A percentile compares a stretch with the other conserved stretches of the same genome.
These are phyloP conservation scores for Tuber microsphaerosporum DNA, from an alignment of 495 filamentous ascomycete genomes.

Conservation along the genomic window DNA sequence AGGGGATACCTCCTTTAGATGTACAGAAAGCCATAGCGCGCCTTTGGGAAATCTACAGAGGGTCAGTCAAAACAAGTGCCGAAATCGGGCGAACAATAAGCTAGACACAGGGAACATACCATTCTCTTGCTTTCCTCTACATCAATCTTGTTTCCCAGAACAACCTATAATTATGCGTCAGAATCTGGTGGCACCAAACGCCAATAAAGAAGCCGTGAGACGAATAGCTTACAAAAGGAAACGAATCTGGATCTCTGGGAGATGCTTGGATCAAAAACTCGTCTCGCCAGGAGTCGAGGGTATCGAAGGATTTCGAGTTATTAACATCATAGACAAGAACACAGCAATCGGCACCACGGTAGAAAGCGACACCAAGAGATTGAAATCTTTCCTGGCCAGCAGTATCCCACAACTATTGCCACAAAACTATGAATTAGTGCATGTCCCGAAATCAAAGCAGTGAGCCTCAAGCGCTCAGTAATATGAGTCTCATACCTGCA, in stretches of 20 bases:
- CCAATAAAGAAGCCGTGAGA: background rate
- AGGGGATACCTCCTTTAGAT: slow-evolving; percentile 92
- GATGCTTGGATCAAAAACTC: slow-evolving; percentile 98
- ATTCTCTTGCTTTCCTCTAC: slow-evolving; percentile 95
- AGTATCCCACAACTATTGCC: slow-evolving; percentile 84
- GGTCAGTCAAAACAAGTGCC: slow-evolving; percentile 12
- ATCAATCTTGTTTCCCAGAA: slow-evolving; percentile 98
- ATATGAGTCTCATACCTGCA: slow-evolving; percentile 65
- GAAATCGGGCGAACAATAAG: slow-evolving; percentile 14
- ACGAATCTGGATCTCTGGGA: slow-evolving; percentile 91
- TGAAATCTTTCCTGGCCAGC: slow-evolving; percentile 97
- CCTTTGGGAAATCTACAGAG: slow-evolving; percentile 72
- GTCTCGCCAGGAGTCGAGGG: slow-evolving; percentile 95
- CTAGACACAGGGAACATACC: slow-evolving; percentile 45
- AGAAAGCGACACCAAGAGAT: slow-evolving; percentile 95
- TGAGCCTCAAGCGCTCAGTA: background rate
- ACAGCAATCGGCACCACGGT: slow-evolving; percentile 96
- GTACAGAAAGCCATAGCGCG: slow-evolving; percentile 95
- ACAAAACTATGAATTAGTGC: slow-evolving; percentile 6
- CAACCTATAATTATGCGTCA: slow-evolving; percentile 53
- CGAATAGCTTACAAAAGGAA: slow-evolving; percentile 75
- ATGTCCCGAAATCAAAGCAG: slow-evolving; percentile 11
- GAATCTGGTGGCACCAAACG: background rate
- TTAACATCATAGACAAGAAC: slow-evolving; percentile 98
- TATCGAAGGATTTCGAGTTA: slow-evolving; percentile 98